These are phyloP conservation scores for Saccharum hybrid DNA, from an alignment of 202 grass and related monocot species.

Conservation along the genomic window DNA sequence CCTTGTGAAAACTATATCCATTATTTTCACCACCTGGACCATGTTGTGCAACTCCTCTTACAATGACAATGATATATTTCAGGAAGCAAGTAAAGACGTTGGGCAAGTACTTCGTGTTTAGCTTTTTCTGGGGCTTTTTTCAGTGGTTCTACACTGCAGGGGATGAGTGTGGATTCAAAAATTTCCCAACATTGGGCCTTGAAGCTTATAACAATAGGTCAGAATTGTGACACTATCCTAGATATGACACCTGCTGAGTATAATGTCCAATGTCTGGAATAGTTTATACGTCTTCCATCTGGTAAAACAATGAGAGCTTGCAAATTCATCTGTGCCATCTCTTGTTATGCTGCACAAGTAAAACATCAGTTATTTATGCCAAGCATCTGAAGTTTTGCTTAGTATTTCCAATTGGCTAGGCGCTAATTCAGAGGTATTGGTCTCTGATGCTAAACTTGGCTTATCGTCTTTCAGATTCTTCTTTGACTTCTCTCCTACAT, in stretches of 20 bases:
- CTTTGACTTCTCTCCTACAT: conserved; percentile 92
- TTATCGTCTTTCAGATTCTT: conserved; percentile 64
- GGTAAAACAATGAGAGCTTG: background rate
- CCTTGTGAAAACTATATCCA: background rate
- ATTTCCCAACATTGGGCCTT: conserved; percentile 87
- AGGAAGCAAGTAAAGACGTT: conserved; percentile 93
- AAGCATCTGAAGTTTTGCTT: conserved; percentile 23
- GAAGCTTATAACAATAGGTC: conserved; percentile 80
- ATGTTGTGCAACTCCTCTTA: conserved; percentile 22
- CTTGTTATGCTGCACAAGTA: conserved; percentile 34
- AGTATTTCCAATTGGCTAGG: conserved; percentile 20
- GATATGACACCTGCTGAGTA: conserved; percentile 32
- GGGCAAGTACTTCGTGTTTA: conserved; percentile 73
- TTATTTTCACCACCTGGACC: background rate
- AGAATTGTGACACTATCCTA: conserved; percentile 22
- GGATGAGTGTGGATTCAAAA: conserved; percentile 73
- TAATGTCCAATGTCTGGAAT: conserved; percentile 22
- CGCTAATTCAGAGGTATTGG: conserved; percentile 4
- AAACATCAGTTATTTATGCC: conserved; percentile 23
- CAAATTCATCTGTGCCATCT: conserved; percentile 21
- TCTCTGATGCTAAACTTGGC: conserved; percentile 36
- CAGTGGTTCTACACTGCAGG: conserved; percentile 92
- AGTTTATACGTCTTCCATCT: conserved; percentile 23
- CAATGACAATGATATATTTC: conserved; percentile 43
- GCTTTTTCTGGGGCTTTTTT: conserved; percentile 88